Conservation (phyloP, 2,329 filamentous ascomycete species). For the Onygenales sp. region DNA sequence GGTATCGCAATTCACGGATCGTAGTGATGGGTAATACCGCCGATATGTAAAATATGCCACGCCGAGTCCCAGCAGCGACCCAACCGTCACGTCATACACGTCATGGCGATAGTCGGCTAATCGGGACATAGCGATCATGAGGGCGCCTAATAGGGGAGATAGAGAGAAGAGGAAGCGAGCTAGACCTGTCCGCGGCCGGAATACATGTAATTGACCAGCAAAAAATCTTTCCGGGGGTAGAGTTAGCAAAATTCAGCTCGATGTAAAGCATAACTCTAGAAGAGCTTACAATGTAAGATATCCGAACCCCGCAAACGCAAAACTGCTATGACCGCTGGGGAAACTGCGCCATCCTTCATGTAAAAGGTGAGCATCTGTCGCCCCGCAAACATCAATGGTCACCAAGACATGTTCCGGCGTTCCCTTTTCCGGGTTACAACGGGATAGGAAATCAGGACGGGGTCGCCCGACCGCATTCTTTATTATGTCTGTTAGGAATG, state of each 20-base stretch:
- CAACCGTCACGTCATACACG: slow-evolving; percentile 51
- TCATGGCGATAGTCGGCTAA: slow-evolving; percentile 57
- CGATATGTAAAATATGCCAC: slow-evolving; percentile 51
- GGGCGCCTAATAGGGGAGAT: slow-evolving; percentile 46
- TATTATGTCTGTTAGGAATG: slow-evolving; percentile 78
- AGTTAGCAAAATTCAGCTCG: neutral
- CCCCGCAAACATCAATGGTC: slow-evolving; percentile 35
- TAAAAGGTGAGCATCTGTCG: slow-evolving; percentile 45
- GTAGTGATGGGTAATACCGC: slow-evolving; percentile 45
- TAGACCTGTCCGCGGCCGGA: slow-evolving; percentile 49
- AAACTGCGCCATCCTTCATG: slow-evolving; percentile 59
- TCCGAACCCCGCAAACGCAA: slow-evolving; percentile 52
- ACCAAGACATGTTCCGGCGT: slow-evolving; percentile 48
- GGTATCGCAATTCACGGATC: slow-evolving; percentile 7
- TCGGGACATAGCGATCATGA: slow-evolving; percentile 52
- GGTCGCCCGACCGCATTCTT: slow-evolving; percentile 82
- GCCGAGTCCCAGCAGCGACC: slow-evolving; percentile 44
- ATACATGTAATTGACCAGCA: slow-evolving; percentile 48
- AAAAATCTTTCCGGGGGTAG: slow-evolving; percentile 25
- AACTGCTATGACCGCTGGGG: slow-evolving; percentile 54
- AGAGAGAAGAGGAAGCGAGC: slow-evolving; percentile 46
- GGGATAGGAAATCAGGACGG: slow-evolving; percentile 76
- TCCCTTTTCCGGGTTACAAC: slow-evolving; percentile 62
- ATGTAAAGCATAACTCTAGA: neutral
- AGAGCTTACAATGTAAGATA: slow-evolving; percentile 42